Evolutionary conservation across 768 basidiomycete genomes (phyloP).

Genomic region (Naganishia friedmannii): DNA sequence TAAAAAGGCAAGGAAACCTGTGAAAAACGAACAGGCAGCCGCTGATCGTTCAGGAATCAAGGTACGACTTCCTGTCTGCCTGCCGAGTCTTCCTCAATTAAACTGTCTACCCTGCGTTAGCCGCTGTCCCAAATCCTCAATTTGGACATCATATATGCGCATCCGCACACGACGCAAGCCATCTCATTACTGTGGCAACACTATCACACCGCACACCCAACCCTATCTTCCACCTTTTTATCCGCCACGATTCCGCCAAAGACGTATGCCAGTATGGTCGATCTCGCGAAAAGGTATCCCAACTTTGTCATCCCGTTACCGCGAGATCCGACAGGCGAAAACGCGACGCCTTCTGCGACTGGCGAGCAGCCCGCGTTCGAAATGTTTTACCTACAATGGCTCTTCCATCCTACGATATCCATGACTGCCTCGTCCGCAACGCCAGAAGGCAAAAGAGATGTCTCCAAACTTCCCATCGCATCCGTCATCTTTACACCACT

Average conservation of each 20-base stretch:
- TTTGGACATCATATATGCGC: constrained; percentile 63
- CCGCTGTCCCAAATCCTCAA: constrained; percentile 79
- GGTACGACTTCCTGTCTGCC: constrained; percentile 38
- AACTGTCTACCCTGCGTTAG: constrained; percentile 54
- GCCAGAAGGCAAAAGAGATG: constrained; percentile 49
- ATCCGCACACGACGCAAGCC: constrained; percentile 68
- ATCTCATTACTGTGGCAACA: constrained; percentile 82
- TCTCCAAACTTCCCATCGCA: constrained; percentile 53
- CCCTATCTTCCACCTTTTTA: constrained; percentile 75
- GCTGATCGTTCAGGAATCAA: constrained; percentile 49
- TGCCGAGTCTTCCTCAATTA: neutral
- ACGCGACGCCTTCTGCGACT: constrained; percentile 44
- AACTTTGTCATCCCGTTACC: constrained; percentile 79
- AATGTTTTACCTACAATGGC: constrained; percentile 82
- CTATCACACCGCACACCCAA: constrained; percentile 77
- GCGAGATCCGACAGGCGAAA: constrained; percentile 50
- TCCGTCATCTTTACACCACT: constrained; percentile 89
- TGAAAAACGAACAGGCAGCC: constrained; percentile 24
- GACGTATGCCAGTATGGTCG: constrained; percentile 69
- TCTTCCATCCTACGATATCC: constrained; percentile 62
- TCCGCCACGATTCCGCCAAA: constrained; percentile 75
- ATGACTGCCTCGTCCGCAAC: neutral
- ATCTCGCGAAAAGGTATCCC: constrained; percentile 65
- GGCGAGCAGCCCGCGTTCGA: constrained; percentile 60
- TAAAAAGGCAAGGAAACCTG: neutral